Evolutionary conservation across 1,284 basidiomycete species (phyloP).

Genomic region (Cystobasidium sp.): DNA sequence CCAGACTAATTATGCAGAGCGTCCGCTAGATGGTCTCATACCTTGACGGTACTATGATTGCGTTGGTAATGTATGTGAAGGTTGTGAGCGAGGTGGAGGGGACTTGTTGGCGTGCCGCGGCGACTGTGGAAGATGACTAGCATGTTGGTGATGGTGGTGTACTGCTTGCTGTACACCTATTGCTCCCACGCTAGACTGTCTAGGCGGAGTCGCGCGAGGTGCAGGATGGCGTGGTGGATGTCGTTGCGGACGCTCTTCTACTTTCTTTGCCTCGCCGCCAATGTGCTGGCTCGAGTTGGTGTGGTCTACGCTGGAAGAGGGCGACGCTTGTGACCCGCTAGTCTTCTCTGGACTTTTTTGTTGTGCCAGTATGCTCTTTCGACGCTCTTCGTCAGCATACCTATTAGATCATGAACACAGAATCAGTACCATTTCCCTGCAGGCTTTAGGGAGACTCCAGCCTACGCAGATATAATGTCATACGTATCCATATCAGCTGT

Average conservation of each 20-base stretch:
- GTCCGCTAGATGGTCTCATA: not conserved
- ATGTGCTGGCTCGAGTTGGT: not conserved
- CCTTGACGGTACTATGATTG: not conserved
- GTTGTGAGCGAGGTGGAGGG: not conserved
- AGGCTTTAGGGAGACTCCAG: not conserved
- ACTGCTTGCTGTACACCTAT: not conserved
- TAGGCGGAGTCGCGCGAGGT: not conserved
- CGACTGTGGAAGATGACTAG: not conserved
- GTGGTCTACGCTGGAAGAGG: not conserved
- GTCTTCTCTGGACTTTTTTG: not conserved
- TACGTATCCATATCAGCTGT: constrained; percentile 29
- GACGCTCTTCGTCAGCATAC: constrained; percentile 40
- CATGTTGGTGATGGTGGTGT: not conserved
- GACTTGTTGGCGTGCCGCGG: not conserved
- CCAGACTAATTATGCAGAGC: not conserved
- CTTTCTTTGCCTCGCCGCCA: not conserved
- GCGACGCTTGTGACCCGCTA: not conserved
- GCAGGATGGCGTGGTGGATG: not conserved
- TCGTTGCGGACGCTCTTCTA: not conserved
- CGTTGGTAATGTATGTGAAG: not conserved
- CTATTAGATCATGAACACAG: not conserved
- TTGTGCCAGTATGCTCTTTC: constrained; percentile 22
- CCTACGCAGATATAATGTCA: constrained; percentile 40
- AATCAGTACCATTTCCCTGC: not conserved
- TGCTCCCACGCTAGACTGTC: constrained; percentile 2